phyloP scores from a whole-genome alignment of 371 early-diverging fungal genomes.

The Mortierella sp. region DNA sequence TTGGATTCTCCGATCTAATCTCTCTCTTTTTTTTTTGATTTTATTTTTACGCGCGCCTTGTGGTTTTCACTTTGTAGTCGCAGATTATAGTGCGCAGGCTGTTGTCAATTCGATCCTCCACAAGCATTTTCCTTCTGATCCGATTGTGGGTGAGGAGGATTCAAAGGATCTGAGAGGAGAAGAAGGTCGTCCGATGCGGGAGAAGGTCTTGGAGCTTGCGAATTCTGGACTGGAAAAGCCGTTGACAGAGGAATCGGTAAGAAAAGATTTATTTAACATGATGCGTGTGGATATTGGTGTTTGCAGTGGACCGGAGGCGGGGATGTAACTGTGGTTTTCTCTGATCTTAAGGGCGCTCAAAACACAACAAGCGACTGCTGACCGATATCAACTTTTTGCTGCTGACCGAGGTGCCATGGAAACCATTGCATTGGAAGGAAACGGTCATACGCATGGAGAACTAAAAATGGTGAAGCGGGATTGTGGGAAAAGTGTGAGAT shows the following conservation, averaged over 20 bases:
- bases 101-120: constrained; percentile 88
- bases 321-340: too few relatives aligned
- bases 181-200: constrained; percentile 71
- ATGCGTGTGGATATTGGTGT: constrained; percentile 12
- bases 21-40: background rate
- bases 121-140: constrained; percentile 84
- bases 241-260: constrained; percentile 76
- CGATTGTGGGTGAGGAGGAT: constrained; percentile 96
- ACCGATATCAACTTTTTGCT: too few relatives aligned
- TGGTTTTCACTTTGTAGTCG: constrained; percentile 67
- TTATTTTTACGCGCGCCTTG: background rate
- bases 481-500: too few relatives aligned
- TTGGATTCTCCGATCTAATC: constrained; percentile 3
- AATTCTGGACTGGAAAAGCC: constrained; percentile 75
- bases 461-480: too few relatives aligned
- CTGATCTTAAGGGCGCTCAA: too few relatives aligned
- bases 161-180: constrained; percentile 84
- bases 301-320: constrained; percentile 4
- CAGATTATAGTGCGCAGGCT: constrained; percentile 96
- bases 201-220: constrained; percentile 83
- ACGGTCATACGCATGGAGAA: too few relatives aligned
- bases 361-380: too few relatives aligned
- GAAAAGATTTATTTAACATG: too few relatives aligned
- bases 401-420: too few relatives aligned
- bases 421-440: too few relatives aligned